Evolutionary conservation across 2,329 filamentous ascomycete genomes (phyloP).

Genomic region (Geoglossum cookeanum): DNA sequence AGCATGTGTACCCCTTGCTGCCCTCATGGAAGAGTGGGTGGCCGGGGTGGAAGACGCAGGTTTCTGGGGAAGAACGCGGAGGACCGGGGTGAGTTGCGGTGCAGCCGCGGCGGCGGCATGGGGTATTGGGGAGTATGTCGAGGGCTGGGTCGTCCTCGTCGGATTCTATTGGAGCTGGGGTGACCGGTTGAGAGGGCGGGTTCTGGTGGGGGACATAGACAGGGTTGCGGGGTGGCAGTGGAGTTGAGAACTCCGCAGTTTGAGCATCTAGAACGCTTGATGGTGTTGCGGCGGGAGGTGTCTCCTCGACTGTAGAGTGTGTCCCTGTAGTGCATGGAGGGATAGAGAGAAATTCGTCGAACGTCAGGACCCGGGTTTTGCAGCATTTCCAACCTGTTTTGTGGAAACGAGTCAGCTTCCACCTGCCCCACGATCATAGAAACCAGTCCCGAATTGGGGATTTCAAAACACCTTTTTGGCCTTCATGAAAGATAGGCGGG

Average conservation of each 20-base stretch:
- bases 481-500: slow-evolving; percentile 89
- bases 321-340: slow-evolving; percentile 82
- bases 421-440: neutral
- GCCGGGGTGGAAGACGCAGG: slow-evolving; percentile 77
- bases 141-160: slow-evolving; percentile 70
- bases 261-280: slow-evolving; percentile 19
- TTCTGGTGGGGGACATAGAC: slow-evolving; percentile 13
- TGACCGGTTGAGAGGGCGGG: slow-evolving; percentile 15
- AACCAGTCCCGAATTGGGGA: neutral
- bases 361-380: slow-evolving; percentile 88
- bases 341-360: slow-evolving; percentile 93
- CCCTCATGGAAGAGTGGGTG: slow-evolving; percentile 92
- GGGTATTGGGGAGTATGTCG: slow-evolving; percentile 52
- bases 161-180: slow-evolving; percentile 50
- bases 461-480: slow-evolving; percentile 66
- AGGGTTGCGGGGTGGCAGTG: neutral
- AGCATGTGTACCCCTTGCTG: slow-evolving; percentile 94
- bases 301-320: slow-evolving; percentile 74
- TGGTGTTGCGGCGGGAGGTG: slow-evolving; percentile 22
- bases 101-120: slow-evolving; percentile 64
- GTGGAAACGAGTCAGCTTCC: neutral
- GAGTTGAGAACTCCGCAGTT: slow-evolving; percentile 2
- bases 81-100: slow-evolving; percentile 44
- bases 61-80: slow-evolving; percentile 44
- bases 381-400: slow-evolving; percentile 92